Evolutionary conservation across 164 flowering plant species (phyloP), one percentile per base, ranked within the genome.

Genomic region (Cinnamomum chago): DNA sequence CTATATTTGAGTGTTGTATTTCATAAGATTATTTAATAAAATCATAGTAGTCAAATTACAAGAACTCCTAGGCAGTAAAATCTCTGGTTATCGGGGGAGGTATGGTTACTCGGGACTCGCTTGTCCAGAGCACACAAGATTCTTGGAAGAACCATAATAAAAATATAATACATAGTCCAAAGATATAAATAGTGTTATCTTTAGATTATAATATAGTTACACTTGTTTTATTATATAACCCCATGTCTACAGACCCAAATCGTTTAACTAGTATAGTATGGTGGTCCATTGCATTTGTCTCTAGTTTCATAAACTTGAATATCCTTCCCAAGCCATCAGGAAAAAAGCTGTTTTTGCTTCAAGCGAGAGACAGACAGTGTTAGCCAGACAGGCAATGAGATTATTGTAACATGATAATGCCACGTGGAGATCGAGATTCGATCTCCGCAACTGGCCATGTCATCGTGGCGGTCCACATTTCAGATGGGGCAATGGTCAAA

Each of bases 251-350:
- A 28, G 47, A 67, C 27, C 70, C 47, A 67, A 7, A 24, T 64
- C 17, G 12, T 33, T 67, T 28, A 40, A 30, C 33, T 24, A 71
- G 17, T 71, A 71, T 28, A 71, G 58, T 58, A 71, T 23, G n/a
- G 22, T 11, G 66, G 65, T 52, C 68, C 74, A 72, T 72, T 72
- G 58, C 66, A 72, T 72, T 72, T 72, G 75, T 72, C 75, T 72
- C 58, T 62, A 62, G 67, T 47, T 62, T 55, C 60, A 55, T 14
- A n/a, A 20, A 55, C 60, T 55, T 15, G 60, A 55, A 55, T 55
- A 55, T 20, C n/a, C 17, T 55, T 14, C 60, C 60, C n/a, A 15
- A 55, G 60, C 62, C 47, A 40, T 40, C 11, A 40, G 24, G 13
- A 2, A 55, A 17, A 55, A 55, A 55, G 60, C 60, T 55, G 40